A percentile compares a stretch with the other conserved stretches of the same genome.
phyloP scores from a whole-genome alignment of 805 yeast species.

The Candida sonorensis region DNA sequence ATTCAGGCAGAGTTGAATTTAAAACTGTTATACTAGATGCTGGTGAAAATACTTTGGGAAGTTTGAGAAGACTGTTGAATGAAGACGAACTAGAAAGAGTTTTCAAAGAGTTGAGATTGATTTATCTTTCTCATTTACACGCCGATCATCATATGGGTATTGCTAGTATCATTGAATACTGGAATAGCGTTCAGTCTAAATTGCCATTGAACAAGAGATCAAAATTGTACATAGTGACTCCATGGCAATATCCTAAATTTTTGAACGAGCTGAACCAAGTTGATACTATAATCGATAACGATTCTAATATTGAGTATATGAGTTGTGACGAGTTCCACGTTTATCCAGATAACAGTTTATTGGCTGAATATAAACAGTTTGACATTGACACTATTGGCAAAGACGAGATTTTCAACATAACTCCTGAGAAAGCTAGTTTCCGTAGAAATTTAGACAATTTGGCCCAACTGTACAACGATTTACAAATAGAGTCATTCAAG shows the following conservation, averaged over 20 bases:
- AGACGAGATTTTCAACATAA: slow-evolving; percentile 15
- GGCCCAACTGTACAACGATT: slow-evolving; percentile 30
- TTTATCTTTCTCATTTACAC: slow-evolving; percentile 84
- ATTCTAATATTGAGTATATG: slow-evolving; percentile 12
- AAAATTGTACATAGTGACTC: slow-evolving; percentile 56
- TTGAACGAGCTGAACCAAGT: slow-evolving; percentile 53
- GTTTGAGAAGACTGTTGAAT: slow-evolving; percentile 57
- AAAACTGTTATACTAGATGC: slow-evolving; percentile 70
- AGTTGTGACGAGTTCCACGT: slow-evolving; percentile 28
- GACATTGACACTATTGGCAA: slow-evolving; percentile 18
- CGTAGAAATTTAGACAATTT: slow-evolving; percentile 2
- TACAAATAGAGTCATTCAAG: slow-evolving; percentile 37
- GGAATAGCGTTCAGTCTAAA: slow-evolving; percentile 41
- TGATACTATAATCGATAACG: slow-evolving; percentile 12
- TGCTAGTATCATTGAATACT: slow-evolving; percentile 57
- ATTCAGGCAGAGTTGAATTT: slow-evolving; percentile 10
- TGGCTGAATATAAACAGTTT: slow-evolving; percentile 16
- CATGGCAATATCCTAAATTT: slow-evolving; percentile 67
- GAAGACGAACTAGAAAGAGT: slow-evolving; percentile 32
- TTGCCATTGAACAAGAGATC: slow-evolving; percentile 27
- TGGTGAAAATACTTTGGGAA: slow-evolving; percentile 89
- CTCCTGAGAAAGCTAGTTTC: not conserved
- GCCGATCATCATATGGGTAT: slow-evolving; percentile 96
- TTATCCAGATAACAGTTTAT: slow-evolving; percentile 1
- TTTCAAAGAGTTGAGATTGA: slow-evolving; percentile 53